These are phyloP conservation scores for Juncus inflexus DNA, from an alignment of 176 grass and related monocot species.

Conservation along the genomic window DNA sequence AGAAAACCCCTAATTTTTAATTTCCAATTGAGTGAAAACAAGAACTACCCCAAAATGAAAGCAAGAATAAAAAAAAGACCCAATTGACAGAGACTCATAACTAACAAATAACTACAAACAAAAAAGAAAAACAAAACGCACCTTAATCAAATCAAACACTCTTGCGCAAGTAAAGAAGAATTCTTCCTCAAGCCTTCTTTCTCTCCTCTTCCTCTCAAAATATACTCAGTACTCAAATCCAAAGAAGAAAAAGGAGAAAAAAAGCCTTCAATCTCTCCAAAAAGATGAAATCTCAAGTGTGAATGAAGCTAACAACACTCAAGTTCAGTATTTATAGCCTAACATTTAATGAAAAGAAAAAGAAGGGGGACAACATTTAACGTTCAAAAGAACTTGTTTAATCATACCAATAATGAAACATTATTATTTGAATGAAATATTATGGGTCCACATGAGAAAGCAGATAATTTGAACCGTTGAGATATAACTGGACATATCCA, in stretches of 20 bases:
- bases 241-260: slow-evolving; percentile 2
- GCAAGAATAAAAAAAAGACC: neutral
- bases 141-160: too few species aligned
- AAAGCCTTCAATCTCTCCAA: neutral
- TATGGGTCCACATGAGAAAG: neutral
- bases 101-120: too few species aligned
- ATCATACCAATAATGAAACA: neutral
- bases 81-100: neutral
- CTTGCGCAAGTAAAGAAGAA: slow-evolving; percentile 3
- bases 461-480: neutral
- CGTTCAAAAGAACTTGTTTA: slow-evolving; percentile 24
- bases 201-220: slow-evolving; percentile 7
- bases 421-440: neutral
- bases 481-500: neutral
- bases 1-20: neutral
- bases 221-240: neutral
- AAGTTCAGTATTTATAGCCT: slow-evolving; percentile 7
- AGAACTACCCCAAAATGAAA: neutral
- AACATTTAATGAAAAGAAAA: slow-evolving; percentile 7
- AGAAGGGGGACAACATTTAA: slow-evolving; percentile 21
- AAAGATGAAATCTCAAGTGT: neutral
- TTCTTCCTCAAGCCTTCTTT: slow-evolving; percentile 1
- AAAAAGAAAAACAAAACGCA: too few species aligned
- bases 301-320: slow-evolving; percentile 1
- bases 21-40: neutral